Evolutionary conservation across 2,329 filamentous ascomycete genomes (phyloP), one percentile per base, ranked within the genome.

Genomic region (Parascedosporium putredinis): DNA sequence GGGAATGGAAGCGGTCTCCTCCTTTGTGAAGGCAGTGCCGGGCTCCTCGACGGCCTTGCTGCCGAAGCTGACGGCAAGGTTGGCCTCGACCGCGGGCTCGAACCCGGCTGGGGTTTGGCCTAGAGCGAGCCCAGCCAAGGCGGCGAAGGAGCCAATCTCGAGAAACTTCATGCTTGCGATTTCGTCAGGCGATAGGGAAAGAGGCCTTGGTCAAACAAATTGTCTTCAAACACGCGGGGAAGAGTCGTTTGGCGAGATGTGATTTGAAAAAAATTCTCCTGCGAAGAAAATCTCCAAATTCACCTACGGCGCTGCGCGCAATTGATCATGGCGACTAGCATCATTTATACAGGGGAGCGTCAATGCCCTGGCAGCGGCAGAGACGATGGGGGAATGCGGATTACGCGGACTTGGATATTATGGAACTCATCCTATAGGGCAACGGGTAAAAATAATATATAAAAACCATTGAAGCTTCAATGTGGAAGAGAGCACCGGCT

Each of bases 31-130:
- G 4, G 47, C 33, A n/a, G 36, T 33, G 3, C 47, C 47, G 5
- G 47, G 47, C 18, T 43, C 36, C 7, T 22, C 36, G 12, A 49
- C 36, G 2, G 47, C 36, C 38, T 40, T 31, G 34, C 23, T 36
- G 2, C 34, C 47, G 20, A 49, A 49, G 12, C 18, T 49, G 38
- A 49, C 47, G 20, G 40, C 47, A 20, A 49, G 47, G 25, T 49
- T 49, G 5, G 18, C 47, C 10, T 49, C 47, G 23, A 49, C 47
- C 5, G 24, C 40, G 9, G 47, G 47, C 27, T 49, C 36, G 38
- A 49, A 49, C 1, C 47, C 47, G n/a, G 40, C 31, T 7, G 34
- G 47, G 1, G 47, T 49, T 25, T 49, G 47, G 2, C 23, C 47
- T 14, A 36, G 4, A 6, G 24, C 36, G 12, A 40, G 14, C 14